These are phyloP conservation scores for Starmerella bombi DNA, from an alignment of 805 yeast species.

Conservation along the genomic window DNA sequence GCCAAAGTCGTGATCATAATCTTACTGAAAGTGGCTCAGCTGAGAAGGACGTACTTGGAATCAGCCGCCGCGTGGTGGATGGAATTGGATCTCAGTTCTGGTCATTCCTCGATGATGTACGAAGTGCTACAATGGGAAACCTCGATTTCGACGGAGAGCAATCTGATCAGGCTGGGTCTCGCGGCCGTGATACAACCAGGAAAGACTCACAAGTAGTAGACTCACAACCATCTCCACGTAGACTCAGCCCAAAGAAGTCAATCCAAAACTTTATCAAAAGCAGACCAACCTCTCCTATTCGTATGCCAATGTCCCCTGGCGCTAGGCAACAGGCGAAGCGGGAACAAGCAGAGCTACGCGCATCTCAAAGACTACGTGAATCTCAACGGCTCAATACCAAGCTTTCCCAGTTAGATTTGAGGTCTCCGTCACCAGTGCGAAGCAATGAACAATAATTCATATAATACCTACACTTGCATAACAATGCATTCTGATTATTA, in stretches of 20 bases:
- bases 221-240: too few relatives aligned
- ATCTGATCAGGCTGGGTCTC: too few relatives aligned
- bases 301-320: slow-evolving; percentile 5
- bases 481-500: too few relatives aligned
- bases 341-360: slow-evolving; percentile 9
- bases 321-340: slow-evolving; percentile 4
- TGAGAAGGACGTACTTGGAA: slow-evolving; percentile 23
- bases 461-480: too few relatives aligned
- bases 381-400: slow-evolving; percentile 10
- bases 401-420: slow-evolving; percentile 12
- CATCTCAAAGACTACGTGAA: slow-evolving; percentile 11
- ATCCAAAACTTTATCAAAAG: slow-evolving; percentile 12
- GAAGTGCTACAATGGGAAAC: slow-evolving; percentile 27
- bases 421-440: slow-evolving; percentile 4
- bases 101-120: slow-evolving; percentile 28
- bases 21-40: too few relatives aligned
- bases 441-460: too few relatives aligned
- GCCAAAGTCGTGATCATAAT: too few relatives aligned
- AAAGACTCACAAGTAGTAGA: too few relatives aligned
- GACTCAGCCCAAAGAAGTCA: slow-evolving; percentile 11
- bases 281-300: slow-evolving; percentile 11
- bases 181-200: too few relatives aligned
- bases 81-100: slow-evolving; percentile 28
- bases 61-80: slow-evolving; percentile 26
- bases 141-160: slow-evolving; percentile 17